These are phyloP conservation scores for Coemansia sp. DNA, from an alignment of 192 early-diverging fungal genomes.

Conservation along the genomic window DNA sequence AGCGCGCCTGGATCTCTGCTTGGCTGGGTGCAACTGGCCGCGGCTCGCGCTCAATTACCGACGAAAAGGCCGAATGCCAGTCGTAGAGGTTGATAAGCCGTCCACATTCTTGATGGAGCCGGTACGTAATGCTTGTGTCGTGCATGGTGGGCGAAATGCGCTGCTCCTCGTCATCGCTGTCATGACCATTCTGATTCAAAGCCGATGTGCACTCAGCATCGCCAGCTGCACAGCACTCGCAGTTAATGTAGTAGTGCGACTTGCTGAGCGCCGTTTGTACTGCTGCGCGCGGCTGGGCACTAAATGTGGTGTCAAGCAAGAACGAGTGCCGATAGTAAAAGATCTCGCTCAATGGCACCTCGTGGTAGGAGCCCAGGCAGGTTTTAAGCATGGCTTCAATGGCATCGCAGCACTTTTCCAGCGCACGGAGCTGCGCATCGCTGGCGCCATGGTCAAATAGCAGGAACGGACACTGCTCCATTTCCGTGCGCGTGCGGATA, in stretches of 20 bases:
- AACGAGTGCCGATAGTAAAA: slow-evolving; percentile 71
- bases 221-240: slow-evolving; percentile 64
- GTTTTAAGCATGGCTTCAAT: slow-evolving; percentile 24
- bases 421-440: slow-evolving; percentile 31
- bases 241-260: slow-evolving; percentile 73
- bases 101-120: slow-evolving; percentile 87
- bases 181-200: slow-evolving; percentile 11
- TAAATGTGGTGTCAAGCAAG: slow-evolving; percentile 77
- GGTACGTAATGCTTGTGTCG: slow-evolving; percentile 87
- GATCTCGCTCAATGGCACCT: slow-evolving; percentile 67
- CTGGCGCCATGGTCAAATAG: slow-evolving; percentile 39
- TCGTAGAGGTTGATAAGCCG: slow-evolving; percentile 93
- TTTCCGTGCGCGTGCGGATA: slow-evolving; percentile 42
- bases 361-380: slow-evolving; percentile 57
- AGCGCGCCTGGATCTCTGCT: slow-evolving; percentile 73
- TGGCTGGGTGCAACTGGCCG: slow-evolving; percentile 16
- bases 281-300: slow-evolving; percentile 75
- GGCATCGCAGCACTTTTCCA: slow-evolving; percentile 26
- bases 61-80: slow-evolving; percentile 81
- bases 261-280: slow-evolving; percentile 81
- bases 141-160: slow-evolving; percentile 61
- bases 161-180: slow-evolving; percentile 27
- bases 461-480: slow-evolving; percentile 41
- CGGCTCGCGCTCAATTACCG: slow-evolving; percentile 65
- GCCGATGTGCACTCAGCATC: neutral